Conservation (phyloP, 2,329 filamentous ascomycete genomes). For the Scedosporium apiospermum region DNA sequence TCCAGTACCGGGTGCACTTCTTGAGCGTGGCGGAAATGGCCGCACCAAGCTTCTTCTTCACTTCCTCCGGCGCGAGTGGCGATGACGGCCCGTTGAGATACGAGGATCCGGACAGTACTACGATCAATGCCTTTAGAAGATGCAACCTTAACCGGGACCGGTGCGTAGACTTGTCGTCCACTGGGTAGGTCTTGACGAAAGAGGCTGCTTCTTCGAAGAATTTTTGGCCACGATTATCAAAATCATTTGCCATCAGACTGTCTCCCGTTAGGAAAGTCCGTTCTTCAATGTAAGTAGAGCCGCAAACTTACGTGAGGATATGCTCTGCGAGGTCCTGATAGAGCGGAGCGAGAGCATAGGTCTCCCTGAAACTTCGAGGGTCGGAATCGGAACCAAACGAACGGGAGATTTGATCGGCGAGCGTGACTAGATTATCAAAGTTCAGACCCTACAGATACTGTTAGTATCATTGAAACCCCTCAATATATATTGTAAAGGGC, state of each 20-base stretch:
- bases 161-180: slow-evolving; percentile 8
- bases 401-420: slow-evolving; percentile 21
- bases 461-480: neutral
- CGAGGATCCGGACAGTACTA: slow-evolving; percentile 18
- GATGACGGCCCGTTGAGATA: slow-evolving; percentile 11
- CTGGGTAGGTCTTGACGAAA: slow-evolving; percentile 13
- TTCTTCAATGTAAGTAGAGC: neutral
- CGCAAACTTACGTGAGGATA: slow-evolving; percentile 14
- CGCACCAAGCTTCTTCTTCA: slow-evolving; percentile 8
- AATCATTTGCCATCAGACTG: slow-evolving; percentile 33
- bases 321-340: slow-evolving; percentile 18
- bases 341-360: slow-evolving; percentile 7
- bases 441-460: slow-evolving; percentile 23
- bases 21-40: slow-evolving; percentile 7
- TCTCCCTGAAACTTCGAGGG: slow-evolving; percentile 4
- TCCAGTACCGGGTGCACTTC: slow-evolving; percentile 7
- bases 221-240: slow-evolving; percentile 30
- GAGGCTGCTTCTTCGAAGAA: slow-evolving; percentile 24
- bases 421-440: slow-evolving; percentile 25
- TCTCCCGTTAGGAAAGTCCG: neutral
- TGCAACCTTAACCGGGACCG: slow-evolving; percentile 21
- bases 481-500: neutral
- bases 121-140: slow-evolving; percentile 24
- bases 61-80: slow-evolving; percentile 14
- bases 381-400: slow-evolving; percentile 3